Evolutionary conservation across 2,329 filamentous ascomycete genomes (phyloP), one percentile per base, ranked within the genome.

Genomic region (Trematosphaeria pertusa): DNA sequence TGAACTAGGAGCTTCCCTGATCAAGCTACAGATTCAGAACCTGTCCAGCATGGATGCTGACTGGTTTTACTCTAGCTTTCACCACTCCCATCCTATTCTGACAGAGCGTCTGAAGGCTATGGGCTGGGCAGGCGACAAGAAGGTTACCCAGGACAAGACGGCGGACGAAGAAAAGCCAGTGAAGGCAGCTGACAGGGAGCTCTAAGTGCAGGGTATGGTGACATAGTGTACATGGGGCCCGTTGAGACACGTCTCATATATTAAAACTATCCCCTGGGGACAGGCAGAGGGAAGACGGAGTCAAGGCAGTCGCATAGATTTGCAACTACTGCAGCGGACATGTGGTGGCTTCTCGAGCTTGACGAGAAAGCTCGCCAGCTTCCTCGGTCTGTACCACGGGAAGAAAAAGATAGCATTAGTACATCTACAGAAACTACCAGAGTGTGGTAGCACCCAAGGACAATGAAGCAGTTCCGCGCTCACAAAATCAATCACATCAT

Each of bases 11-110:
- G 81, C 85, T 54, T 94, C 91, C 17, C 83, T 99, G 54, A 91
- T 99, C 77, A 97, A 97, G 79, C 88, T 99, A 41, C 95, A 99
- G 76, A 91, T 97, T 66, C 92, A 97, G 79, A 99, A 99, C 71
- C 81, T 99, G 59, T 96, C 91, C 75, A 95, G 90, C 52, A 97
- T 99, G 93, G 94, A 99, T 65, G 94, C 94, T 20, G 95, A 99
- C 75, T 96, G 89, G 88, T 86, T 97, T 83, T 99, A 96, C 74
- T 94, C 94, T 43, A 95, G 88, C 75, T 99, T 97, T 80, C 92
- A 99, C 78, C 97, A 95, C 81, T 97, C 93, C 18, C 94, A 99
- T 75, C 94, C 94, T 1, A 97, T 97, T 59, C 79, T 99, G 58
- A 89, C 92, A 1, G 95, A 99, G 81, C 86, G 94, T 64, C 81